phyloP scores from a whole-genome alignment of 2,329 filamentous ascomycete genomes.

The Chaetomiaceae sp. region DNA sequence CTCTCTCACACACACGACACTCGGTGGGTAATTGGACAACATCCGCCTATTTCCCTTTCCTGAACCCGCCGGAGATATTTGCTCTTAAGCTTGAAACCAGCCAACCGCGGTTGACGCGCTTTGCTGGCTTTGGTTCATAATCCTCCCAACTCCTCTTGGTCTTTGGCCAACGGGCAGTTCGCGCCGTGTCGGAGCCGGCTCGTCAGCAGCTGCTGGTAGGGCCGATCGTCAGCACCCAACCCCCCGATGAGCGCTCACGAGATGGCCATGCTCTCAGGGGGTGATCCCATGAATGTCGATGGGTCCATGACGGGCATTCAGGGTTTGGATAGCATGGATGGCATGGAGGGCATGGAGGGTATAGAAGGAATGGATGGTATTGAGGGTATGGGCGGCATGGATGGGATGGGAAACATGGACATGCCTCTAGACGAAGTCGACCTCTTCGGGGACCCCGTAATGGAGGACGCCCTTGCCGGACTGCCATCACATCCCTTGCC shows the following conservation, averaged over 20 bases:
- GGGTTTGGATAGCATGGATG: constrained; percentile 10
- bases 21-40: too few relatives aligned
- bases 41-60: too few relatives aligned
- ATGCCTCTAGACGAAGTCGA: constrained; percentile 65
- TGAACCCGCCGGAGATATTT: too few relatives aligned
- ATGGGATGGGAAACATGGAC: constrained; percentile 36
- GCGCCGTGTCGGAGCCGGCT: neutral
- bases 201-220: neutral
- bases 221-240: neutral
- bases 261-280: constrained; percentile 53
- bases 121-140: too few relatives aligned
- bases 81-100: too few relatives aligned
- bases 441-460: constrained; percentile 39
- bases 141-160: too few relatives aligned
- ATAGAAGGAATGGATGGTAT: constrained; percentile 11
- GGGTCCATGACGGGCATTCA: constrained; percentile 26
- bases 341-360: constrained; percentile 21
- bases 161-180: neutral
- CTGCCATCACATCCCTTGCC: constrained; percentile 46
- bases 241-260: constrained; percentile 31
- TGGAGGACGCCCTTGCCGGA: constrained; percentile 39
- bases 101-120: too few relatives aligned
- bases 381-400: constrained; percentile 8
- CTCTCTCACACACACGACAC: too few relatives aligned
- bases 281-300: constrained; percentile 29